Percentiles rank a stretch among this genome's conserved stretches.
Evolutionary conservation across 2,329 filamentous ascomycete genomes (phyloP).

Genomic region (Dothiorella sarmentorum): DNA sequence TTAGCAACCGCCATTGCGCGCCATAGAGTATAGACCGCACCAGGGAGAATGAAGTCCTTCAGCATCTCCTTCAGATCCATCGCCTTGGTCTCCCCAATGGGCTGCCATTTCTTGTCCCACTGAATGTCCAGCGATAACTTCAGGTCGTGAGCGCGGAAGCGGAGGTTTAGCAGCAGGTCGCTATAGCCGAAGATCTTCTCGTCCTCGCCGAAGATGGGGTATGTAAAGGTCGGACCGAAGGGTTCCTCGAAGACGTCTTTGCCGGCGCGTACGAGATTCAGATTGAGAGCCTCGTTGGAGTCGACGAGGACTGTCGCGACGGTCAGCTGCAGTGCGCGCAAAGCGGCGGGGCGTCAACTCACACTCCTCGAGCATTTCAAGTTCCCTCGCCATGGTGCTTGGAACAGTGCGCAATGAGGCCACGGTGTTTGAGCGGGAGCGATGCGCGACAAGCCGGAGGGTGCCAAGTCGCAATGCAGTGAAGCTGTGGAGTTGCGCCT

Average conservation of each 20-base stretch:
- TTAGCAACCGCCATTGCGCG: conserved; percentile 5
- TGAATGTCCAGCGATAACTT: conserved; percentile 70
- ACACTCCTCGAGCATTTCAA: conserved; percentile 33
- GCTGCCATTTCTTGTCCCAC: conserved; percentile 67
- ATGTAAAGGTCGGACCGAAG: conserved; percentile 86
- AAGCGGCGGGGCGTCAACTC: conserved; percentile 17
- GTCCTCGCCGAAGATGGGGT: conserved; percentile 89
- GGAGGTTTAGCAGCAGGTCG: conserved; percentile 70
- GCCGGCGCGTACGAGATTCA: conserved; percentile 36
- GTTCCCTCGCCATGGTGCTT: neutral
- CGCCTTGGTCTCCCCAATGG: conserved; percentile 65
- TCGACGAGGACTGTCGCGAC: conserved; percentile 25
- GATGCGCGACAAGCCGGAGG: neutral
- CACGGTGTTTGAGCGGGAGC: neutral
- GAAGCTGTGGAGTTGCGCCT: conserved; percentile 7
- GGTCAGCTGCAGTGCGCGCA: conserved; percentile 9
- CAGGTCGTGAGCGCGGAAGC: conserved; percentile 70
- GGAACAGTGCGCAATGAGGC: neutral
- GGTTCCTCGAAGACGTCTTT: conserved; percentile 51
- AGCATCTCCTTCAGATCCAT: conserved; percentile 66
- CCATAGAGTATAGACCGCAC: conserved; percentile 42
- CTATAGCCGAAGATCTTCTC: conserved; percentile 91
- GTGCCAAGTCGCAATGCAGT: neutral
- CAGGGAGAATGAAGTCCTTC: conserved; percentile 61
- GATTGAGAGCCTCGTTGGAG: conserved; percentile 37